These are phyloP conservation scores for Cyberlindnera misumaiensis DNA, from an alignment of 805 yeast species.

Conservation along the genomic window DNA sequence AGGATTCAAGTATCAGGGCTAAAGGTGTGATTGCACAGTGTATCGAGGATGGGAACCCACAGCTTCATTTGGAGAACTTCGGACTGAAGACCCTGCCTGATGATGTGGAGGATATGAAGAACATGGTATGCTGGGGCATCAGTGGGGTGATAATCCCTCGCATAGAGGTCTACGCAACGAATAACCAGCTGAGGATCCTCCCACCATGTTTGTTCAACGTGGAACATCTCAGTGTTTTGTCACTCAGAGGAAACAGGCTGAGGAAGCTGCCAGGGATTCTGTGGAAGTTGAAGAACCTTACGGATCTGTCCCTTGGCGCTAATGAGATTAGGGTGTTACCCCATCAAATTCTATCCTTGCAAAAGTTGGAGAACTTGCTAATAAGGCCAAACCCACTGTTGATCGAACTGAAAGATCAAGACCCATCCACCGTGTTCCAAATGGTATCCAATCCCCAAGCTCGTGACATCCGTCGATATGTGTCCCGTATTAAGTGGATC, in stretches of 20 bases:
- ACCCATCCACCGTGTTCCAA: conserved; percentile 8
- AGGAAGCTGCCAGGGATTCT: conserved; percentile 43
- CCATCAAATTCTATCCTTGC: conserved; percentile 41
- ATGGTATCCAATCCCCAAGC: conserved; percentile 11
- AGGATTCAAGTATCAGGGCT: conserved; percentile 24
- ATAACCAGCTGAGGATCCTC: conserved; percentile 40
- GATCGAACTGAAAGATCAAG: conserved; percentile 18
- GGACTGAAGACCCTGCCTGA: conserved; percentile 46
- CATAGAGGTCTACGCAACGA: conserved; percentile 43
- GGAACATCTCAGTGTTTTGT: conserved; percentile 42
- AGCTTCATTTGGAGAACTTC: conserved; percentile 41
- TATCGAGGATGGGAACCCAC: conserved; percentile 41
- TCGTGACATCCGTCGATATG: conserved; percentile 18
- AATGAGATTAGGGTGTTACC: conserved; percentile 49
- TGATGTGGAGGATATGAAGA: conserved; percentile 49
- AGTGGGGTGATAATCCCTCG: conserved; percentile 29
- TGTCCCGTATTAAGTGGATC: conserved; percentile 21
- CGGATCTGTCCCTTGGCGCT: conserved; percentile 45
- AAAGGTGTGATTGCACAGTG: conserved; percentile 35
- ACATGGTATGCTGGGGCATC: conserved; percentile 39
- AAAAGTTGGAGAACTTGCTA: conserved; percentile 35
- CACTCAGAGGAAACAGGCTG: conserved; percentile 43
- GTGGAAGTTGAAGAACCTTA: conserved; percentile 32
- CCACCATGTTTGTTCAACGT: conserved; percentile 47
- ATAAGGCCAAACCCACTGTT: conserved; percentile 49